Conservation (phyloP, 1,284 basidiomycete genomes). For the Fomitopsis palustris region DNA sequence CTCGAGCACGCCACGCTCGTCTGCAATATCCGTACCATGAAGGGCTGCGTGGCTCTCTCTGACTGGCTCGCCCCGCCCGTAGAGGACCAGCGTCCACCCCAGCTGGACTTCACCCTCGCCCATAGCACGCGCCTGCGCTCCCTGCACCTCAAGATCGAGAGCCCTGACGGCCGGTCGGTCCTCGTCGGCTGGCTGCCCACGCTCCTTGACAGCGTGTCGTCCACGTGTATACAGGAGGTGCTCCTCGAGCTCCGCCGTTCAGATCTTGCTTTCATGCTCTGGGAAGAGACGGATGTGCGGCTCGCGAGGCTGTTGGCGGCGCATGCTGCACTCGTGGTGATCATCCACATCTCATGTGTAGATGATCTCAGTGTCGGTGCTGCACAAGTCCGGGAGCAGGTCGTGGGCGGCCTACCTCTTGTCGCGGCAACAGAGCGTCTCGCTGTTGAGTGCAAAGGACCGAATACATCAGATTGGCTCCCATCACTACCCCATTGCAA, state of each 20-base stretch:
- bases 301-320: background rate
- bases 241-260: background rate
- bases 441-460: background rate
- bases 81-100: background rate
- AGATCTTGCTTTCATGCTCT: background rate
- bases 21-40: background rate
- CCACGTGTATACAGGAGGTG: background rate
- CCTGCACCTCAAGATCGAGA: background rate
- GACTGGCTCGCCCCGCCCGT: background rate
- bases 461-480: background rate
- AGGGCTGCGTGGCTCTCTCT: background rate
- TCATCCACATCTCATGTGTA: background rate
- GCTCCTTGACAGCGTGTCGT: background rate
- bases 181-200: background rate
- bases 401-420: background rate
- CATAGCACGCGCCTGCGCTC: background rate
- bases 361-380: background rate
- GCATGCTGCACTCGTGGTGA: background rate
- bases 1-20: slow-evolving; percentile 4
- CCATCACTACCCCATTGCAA: background rate
- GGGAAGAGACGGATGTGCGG: slow-evolving; percentile 2
- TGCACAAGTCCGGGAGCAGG: background rate
- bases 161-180: background rate
- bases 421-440: background rate
- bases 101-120: background rate